A percentile compares a stretch with the other conserved stretches of the same genome.
phyloP scores from a whole-genome alignment of 2,329 filamentous ascomycete genomes.

The Beauveria australis region DNA sequence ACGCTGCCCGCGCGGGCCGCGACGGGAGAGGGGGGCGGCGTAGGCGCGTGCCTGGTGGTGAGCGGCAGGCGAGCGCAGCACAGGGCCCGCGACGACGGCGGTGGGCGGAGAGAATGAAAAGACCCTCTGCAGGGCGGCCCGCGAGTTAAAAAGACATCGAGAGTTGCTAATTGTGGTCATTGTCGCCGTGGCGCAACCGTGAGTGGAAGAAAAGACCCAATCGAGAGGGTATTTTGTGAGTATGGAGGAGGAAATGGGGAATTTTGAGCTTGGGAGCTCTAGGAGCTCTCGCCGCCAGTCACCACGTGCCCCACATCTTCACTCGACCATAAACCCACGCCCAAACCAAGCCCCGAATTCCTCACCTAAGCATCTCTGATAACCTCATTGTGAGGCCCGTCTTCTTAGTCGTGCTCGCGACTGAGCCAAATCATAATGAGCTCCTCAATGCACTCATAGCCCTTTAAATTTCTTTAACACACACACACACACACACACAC shows the following conservation, averaged over 20 bases:
- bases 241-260: constrained; percentile 4
- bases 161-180: constrained; percentile 25
- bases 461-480: background rate
- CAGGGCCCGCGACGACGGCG: background rate
- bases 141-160: constrained; percentile 34
- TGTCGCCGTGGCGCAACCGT: background rate
- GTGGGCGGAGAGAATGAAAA: constrained; percentile 29
- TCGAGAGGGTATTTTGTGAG: background rate
- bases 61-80: background rate
- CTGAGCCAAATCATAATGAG: background rate
- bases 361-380: background rate
- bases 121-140: constrained; percentile 37
- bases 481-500: no score
- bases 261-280: constrained; percentile 1
- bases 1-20: background rate
- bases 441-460: background rate
- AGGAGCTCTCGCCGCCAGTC: background rate
- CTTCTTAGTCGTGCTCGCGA: background rate
- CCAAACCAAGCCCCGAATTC: no score
- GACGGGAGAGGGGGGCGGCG: constrained; percentile 8
- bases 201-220: background rate
- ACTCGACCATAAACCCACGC: no score
- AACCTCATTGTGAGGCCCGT: background rate
- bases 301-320: no score
- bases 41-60: constrained; percentile 15